Percentiles rank a stretch among this genome's conserved stretches.
These are phyloP conservation scores for Cardamine occulta DNA, from an alignment of 345 rosid species.

Conservation along the genomic window DNA sequence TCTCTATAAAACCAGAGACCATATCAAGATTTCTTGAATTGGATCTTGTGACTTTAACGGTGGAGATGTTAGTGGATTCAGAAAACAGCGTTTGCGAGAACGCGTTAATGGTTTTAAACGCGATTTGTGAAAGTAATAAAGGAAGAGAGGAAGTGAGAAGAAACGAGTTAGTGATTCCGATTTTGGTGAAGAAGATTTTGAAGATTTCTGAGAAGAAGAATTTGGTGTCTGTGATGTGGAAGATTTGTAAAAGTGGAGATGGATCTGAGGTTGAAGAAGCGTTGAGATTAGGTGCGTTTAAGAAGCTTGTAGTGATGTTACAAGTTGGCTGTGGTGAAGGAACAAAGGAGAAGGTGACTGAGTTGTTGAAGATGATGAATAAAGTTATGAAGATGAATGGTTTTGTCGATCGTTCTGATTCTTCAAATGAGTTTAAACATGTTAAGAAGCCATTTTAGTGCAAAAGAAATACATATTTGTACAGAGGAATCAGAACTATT, in stretches of 20 bases:
- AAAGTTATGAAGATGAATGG: conserved; percentile 54
- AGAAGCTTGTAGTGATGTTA: conserved; percentile 74
- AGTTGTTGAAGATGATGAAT: conserved; percentile 77
- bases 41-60: conserved; percentile 54
- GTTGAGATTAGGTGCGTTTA: conserved; percentile 77
- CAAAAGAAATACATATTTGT: not conserved
- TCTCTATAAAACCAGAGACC: conserved; percentile 39
- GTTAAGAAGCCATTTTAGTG: conserved; percentile 69
- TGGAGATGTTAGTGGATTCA: conserved; percentile 62
- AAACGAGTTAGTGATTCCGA: conserved; percentile 58
- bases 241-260: conserved; percentile 56
- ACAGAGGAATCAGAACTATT: not conserved
- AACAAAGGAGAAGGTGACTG: conserved; percentile 70
- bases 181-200: conserved; percentile 75
- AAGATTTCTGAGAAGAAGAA: conserved; percentile 63
- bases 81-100: conserved; percentile 69
- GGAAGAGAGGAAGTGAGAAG: conserved; percentile 54
- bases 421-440: conserved; percentile 69
- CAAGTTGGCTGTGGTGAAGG: conserved; percentile 78
- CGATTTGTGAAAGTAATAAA: conserved; percentile 46
- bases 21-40: conserved; percentile 46
- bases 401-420: conserved; percentile 51
- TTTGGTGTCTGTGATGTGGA: conserved; percentile 69
- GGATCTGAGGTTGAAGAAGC: conserved; percentile 55
- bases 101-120: conserved; percentile 62